phyloP scores from a whole-genome alignment of 78 protist species.

The Dictyostelium firmibasis region DNA sequence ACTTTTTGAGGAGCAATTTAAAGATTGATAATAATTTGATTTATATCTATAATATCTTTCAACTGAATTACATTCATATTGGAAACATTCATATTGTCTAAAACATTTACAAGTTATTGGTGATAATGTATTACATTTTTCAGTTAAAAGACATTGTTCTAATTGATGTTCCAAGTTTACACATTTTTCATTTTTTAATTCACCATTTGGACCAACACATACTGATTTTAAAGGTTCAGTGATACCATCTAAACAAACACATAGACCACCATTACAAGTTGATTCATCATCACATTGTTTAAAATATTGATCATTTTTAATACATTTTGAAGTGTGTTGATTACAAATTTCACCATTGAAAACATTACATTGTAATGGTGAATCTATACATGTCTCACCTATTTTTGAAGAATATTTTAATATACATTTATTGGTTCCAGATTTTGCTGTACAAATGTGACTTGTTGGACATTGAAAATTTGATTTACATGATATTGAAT shows the following conservation, averaged over 20 bases:
- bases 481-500: background rate
- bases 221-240: background rate
- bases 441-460: background rate
- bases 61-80: background rate
- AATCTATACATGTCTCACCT: background rate
- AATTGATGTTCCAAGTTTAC: background rate
- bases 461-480: background rate
- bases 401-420: background rate
- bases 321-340: background rate
- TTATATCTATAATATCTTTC: background rate
- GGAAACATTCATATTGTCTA: background rate
- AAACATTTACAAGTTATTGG: constrained; percentile 9
- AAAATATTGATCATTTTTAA: background rate
- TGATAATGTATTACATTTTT: background rate
- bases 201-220: background rate
- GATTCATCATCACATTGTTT: constrained; percentile 7
- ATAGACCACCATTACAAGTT: background rate
- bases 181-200: background rate
- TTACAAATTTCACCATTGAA: constrained; percentile 1
- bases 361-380: background rate
- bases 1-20: background rate
- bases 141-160: background rate
- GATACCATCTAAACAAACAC: background rate
- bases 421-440: background rate
- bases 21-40: background rate